Percentiles rank a stretch among this genome's conserved stretches.
phyloP scores from a whole-genome alignment of 1,139 yeast genomes.

The Nakaseomyces nivariensis region DNA sequence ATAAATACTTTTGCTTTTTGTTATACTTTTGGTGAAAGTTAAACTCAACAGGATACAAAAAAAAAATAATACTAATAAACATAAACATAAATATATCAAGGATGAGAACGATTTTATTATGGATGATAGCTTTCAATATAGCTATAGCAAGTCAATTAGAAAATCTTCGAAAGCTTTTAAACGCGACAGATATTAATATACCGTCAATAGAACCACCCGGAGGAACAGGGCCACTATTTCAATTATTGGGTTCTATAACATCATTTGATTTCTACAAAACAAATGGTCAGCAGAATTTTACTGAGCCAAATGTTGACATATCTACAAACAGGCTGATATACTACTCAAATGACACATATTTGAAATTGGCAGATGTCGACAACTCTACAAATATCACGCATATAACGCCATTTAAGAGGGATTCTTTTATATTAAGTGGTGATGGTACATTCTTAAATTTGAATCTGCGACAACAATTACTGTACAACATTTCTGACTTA shows the following conservation, averaged over 20 bases:
- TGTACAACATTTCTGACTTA: slow-evolving; percentile 42
- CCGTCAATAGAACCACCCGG: slow-evolving; percentile 16
- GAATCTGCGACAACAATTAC: slow-evolving; percentile 42
- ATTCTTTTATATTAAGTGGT: slow-evolving; percentile 36
- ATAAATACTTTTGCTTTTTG: too few species aligned
- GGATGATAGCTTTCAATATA: neutral
- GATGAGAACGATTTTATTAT: neutral
- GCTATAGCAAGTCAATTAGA: slow-evolving; percentile 11
- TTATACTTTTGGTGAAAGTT: too few species aligned
- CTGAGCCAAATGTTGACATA: slow-evolving; percentile 15
- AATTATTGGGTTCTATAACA: slow-evolving; percentile 56
- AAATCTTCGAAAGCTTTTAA: slow-evolving; percentile 10
- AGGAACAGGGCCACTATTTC: slow-evolving; percentile 37
- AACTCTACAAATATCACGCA: slow-evolving; percentile 22
- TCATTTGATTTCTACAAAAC: slow-evolving; percentile 50
- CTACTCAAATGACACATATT: slow-evolving; percentile 22
- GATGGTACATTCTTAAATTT: slow-evolving; percentile 33
- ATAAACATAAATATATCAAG: neutral
- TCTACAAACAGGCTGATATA: slow-evolving; percentile 21
- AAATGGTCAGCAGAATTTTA: slow-evolving; percentile 41
- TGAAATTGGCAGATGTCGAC: slow-evolving; percentile 16
- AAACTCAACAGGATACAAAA: neutral
- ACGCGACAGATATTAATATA: slow-evolving; percentile 6
- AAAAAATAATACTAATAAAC: neutral
- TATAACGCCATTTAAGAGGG: slow-evolving; percentile 26